These are phyloP conservation scores for Bryoerythrophyllum caledonicum DNA, from an alignment of 225 moss, liverwort and hornwort species.

Conservation along the genomic window DNA sequence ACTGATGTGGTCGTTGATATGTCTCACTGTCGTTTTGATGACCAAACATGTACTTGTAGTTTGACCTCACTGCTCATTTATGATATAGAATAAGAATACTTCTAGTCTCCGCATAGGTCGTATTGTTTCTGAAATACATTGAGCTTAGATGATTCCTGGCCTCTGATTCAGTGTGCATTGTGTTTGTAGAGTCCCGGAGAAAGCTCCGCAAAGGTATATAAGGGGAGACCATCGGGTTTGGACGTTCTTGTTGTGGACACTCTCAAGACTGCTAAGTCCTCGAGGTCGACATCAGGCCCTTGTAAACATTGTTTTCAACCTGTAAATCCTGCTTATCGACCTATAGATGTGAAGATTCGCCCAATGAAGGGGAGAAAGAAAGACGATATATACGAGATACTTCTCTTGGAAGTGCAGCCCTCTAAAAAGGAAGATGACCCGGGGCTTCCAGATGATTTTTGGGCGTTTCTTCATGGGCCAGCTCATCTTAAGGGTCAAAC, in stretches of 20 bases:
- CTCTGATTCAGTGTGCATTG: constrained; percentile 11
- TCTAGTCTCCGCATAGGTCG: background rate
- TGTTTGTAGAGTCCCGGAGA: constrained; percentile 29
- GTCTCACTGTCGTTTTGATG: background rate
- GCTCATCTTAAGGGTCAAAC: constrained; percentile 12
- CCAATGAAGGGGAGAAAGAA: constrained; percentile 45
- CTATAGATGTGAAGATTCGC: constrained; percentile 40
- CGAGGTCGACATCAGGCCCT: background rate
- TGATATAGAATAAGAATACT: constrained; percentile 12
- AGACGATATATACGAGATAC: constrained; percentile 35
- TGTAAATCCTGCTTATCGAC: constrained; percentile 38
- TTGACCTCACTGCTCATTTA: background rate
- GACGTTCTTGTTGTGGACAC: constrained; percentile 39
- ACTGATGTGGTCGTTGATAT: background rate
- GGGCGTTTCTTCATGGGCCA: constrained; percentile 50
- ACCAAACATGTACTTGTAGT: background rate
- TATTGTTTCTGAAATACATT: constrained; percentile 12
- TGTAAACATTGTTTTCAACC: constrained; percentile 43
- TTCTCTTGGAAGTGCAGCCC: constrained; percentile 46
- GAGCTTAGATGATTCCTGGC: constrained; percentile 4
- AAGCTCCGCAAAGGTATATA: constrained; percentile 27
- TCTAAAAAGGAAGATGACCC: constrained; percentile 3
- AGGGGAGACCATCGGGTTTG: constrained; percentile 43
- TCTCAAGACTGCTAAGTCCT: constrained; percentile 6
- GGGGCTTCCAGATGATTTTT: constrained; percentile 49